Conservation (phyloP, 2,329 filamentous ascomycete species). For the Ramichloridium luteum region DNA sequence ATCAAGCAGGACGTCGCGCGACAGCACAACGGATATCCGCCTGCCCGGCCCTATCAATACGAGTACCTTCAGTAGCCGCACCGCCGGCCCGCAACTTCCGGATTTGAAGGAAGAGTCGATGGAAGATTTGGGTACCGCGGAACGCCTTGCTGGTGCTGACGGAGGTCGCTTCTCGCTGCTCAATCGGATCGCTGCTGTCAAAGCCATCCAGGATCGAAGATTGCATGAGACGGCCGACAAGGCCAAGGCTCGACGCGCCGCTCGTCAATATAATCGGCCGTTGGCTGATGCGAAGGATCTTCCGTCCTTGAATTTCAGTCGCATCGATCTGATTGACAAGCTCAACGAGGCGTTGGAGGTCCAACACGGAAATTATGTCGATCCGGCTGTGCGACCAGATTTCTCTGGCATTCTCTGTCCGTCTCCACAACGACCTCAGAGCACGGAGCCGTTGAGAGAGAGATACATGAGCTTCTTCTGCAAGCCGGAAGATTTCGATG, state of each 20-base stretch:
- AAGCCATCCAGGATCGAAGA: conserved; percentile 25
- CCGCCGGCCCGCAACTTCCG: conserved; percentile 27
- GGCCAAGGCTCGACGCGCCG: conserved; percentile 18
- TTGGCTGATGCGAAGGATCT: conserved; percentile 29
- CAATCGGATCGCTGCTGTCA: conserved; percentile 24
- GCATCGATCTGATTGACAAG: conserved; percentile 34
- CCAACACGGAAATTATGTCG: conserved; percentile 27
- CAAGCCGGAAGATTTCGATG: conserved; percentile 28
- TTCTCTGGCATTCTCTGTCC: conserved; percentile 23
- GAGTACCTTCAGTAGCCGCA: conserved; percentile 16
- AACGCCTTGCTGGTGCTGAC: conserved; percentile 14
- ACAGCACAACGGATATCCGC: conserved; percentile 18
- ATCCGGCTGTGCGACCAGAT: conserved; percentile 21
- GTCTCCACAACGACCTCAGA: conserved; percentile 26
- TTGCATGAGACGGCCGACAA: conserved; percentile 22
- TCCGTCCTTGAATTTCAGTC: conserved; percentile 38
- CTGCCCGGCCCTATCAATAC: conserved; percentile 11
- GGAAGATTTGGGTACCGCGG: conserved; percentile 32
- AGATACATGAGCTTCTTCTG: conserved; percentile 36
- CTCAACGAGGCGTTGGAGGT: conserved; percentile 33
- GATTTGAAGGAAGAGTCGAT: conserved; percentile 38
- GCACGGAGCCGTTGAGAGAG: conserved; percentile 29
- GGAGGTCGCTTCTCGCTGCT: conserved; percentile 20
- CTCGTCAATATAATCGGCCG: conserved; percentile 20
- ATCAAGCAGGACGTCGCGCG: conserved; percentile 11